phyloP scores from a whole-genome alignment of 495 filamentous ascomycete genomes.

The Podospora pseudoanserina region DNA sequence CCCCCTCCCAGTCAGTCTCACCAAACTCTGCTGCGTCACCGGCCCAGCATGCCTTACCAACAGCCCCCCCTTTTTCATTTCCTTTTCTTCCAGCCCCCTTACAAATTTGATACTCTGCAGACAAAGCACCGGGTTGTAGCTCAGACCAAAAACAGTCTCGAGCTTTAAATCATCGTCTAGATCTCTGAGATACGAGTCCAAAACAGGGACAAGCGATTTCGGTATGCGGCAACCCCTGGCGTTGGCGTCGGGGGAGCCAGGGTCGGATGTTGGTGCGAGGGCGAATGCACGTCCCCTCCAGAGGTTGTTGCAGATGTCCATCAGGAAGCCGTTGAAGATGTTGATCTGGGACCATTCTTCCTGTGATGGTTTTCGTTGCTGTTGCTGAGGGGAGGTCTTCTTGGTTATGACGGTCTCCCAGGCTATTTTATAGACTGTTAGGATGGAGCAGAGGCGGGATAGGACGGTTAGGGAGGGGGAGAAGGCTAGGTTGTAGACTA shows the following conservation, averaged over 20 bases:
- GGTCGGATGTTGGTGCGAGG: background rate
- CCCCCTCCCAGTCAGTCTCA: conserved; percentile 59
- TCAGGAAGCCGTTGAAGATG: conserved; percentile 79
- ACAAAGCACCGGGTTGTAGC: conserved; percentile 62
- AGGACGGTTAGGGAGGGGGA: conserved; percentile 56
- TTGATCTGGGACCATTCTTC: conserved; percentile 56
- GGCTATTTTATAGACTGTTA: conserved; percentile 66
- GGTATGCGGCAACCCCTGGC: conserved; percentile 69
- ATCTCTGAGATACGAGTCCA: conserved; percentile 45
- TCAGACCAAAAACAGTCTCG: conserved; percentile 62
- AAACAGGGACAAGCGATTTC: conserved; percentile 38
- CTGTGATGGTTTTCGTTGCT: conserved; percentile 27
- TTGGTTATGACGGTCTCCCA: conserved; percentile 62
- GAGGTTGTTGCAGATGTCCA: conserved; percentile 84
- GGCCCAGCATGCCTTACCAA: conserved; percentile 66
- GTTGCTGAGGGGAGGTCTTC: background rate
- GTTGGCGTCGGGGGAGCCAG: conserved; percentile 55
- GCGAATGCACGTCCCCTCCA: conserved; percentile 74
- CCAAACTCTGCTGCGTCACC: conserved; percentile 65
- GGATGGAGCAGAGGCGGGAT: conserved; percentile 67
- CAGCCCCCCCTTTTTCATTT: conserved; percentile 32
- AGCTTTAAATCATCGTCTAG: conserved; percentile 47
- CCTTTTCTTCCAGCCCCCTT: conserved; percentile 60
- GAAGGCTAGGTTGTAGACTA: conserved; percentile 70
- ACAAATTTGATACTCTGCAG: conserved; percentile 65